Conservation (phyloP, 2,329 filamentous ascomycete species). For the Zasmidium angulare region DNA sequence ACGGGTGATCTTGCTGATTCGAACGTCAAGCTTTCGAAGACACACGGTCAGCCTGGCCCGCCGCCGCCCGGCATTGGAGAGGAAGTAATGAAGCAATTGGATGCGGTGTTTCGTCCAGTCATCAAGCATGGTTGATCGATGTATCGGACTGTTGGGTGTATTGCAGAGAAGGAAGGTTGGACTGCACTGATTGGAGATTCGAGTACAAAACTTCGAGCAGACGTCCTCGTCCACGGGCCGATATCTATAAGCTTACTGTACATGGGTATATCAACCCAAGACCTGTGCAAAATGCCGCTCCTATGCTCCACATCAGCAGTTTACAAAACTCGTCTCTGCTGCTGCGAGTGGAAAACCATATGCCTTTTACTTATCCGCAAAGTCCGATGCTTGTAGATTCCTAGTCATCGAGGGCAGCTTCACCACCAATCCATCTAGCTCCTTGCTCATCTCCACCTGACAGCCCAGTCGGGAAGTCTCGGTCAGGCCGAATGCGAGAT, state of each 20-base stretch:
- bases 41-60: constrained; percentile 4
- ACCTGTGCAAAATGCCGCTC: background rate
- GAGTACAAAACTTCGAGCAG: background rate
- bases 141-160: background rate
- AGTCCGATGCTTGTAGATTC: constrained; percentile 94
- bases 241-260: background rate
- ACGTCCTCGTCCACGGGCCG: background rate
- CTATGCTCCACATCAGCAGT: background rate
- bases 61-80: constrained; percentile 3
- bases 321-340: no score
- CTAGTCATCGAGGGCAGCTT: constrained; percentile 89
- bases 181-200: background rate
- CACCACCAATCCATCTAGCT: constrained; percentile 82
- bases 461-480: constrained; percentile 84
- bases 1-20: background rate
- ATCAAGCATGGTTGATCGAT: background rate
- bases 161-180: background rate
- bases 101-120: constrained; percentile 1
- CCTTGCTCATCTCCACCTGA: constrained; percentile 88
- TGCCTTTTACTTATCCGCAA: constrained; percentile 47
- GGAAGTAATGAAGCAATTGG: constrained; percentile 7
- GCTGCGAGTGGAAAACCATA: no score
- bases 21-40: constrained; percentile 3
- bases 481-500: constrained; percentile 84
- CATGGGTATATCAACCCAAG: background rate